Evolutionary conservation across 106 monocot genomes (phyloP), one percentile per base, ranked within the genome.

Genomic region (Agapanthus africanus): DNA sequence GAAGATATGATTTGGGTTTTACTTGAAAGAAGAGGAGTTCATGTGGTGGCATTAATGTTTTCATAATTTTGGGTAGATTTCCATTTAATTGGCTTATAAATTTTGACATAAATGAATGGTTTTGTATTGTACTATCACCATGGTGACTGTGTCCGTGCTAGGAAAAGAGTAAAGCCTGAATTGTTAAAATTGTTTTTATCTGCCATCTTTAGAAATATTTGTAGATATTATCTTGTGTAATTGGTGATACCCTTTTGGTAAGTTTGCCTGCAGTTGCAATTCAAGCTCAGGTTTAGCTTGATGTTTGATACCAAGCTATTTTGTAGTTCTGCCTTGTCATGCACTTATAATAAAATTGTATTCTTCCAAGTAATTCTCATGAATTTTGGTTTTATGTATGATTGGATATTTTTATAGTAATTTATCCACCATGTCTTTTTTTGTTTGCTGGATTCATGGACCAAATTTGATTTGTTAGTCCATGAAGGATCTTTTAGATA

Each of bases 41-140:
- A 60, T 60, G 60, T 60, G 60, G 60, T 18, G 30, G 14, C 60
- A 60, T 60, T 60, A 23, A 60, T 60, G 60, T 33, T 30, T 2
- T 8, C 6, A 30, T 31, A 60, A n/a, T n/a, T 60, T 60, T 60
- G 27, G 46, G 46, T n/a, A n/a, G n/a, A n/a, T n/a, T n/a, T n/a
- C n/a, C n/a, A n/a, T 47, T 7, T 47, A 19, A 13, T 47, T 47
- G 13, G 16, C 46, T 19, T 47, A 6, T 60, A 60, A n/a, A 10
- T 60, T 60, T 10, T 15, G n/a, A n/a, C 60, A 60, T 60, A 10
- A 60, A 31, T 60, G 60, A 11, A 32, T 60, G 60, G 13, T 60
- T 60, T 60, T 27, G 11, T 27, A 3, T 30, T 3, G 46, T 47
- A 15, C 46, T n/a, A n/a, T n/a, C n/a, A n/a, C n/a, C n/a, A n/a